Evolutionary conservation across 2,329 filamentous ascomycete genomes (phyloP).

Genomic region (Cercospora janseana): DNA sequence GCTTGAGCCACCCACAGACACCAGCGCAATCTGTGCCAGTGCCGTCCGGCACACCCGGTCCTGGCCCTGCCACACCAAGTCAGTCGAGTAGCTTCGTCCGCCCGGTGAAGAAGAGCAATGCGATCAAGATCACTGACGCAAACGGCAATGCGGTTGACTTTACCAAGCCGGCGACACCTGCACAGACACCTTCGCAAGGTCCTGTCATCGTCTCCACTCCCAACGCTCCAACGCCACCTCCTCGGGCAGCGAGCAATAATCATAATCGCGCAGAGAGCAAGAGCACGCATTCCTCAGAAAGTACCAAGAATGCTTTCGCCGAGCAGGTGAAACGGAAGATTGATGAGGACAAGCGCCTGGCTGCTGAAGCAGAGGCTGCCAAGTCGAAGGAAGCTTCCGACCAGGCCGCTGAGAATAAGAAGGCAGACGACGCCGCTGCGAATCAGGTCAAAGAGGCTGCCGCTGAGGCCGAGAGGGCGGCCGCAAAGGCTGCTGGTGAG

Average conservation of each 20-base stretch:
- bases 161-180: conserved; percentile 57
- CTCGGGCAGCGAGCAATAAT: conserved; percentile 66
- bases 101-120: conserved; percentile 66
- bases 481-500: conserved; percentile 49
- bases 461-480: conserved; percentile 47
- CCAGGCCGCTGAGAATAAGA: conserved; percentile 52
- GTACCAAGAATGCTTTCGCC: conserved; percentile 63
- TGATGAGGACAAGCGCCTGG: conserved; percentile 43
- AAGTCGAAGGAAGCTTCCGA: conserved; percentile 43
- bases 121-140: conserved; percentile 80
- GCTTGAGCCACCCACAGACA: conserved; percentile 59
- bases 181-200: conserved; percentile 56
- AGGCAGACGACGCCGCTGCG: conserved; percentile 35
- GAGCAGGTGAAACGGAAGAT: conserved; percentile 64
- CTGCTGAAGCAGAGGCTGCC: conserved; percentile 55
- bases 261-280: conserved; percentile 71
- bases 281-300: conserved; percentile 69
- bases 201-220: conserved; percentile 70
- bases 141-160: conserved; percentile 73
- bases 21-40: conserved; percentile 58
- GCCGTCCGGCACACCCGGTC: conserved; percentile 43
- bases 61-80: conserved; percentile 23
- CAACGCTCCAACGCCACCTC: conserved; percentile 69
- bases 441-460: conserved; percentile 41
- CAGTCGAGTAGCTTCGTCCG: conserved; percentile 58